These are phyloP conservation scores for Sclerotinia sclerotiorum DNA, from an alignment of 2,329 filamentous ascomycete genomes.

Conservation along the genomic window DNA sequence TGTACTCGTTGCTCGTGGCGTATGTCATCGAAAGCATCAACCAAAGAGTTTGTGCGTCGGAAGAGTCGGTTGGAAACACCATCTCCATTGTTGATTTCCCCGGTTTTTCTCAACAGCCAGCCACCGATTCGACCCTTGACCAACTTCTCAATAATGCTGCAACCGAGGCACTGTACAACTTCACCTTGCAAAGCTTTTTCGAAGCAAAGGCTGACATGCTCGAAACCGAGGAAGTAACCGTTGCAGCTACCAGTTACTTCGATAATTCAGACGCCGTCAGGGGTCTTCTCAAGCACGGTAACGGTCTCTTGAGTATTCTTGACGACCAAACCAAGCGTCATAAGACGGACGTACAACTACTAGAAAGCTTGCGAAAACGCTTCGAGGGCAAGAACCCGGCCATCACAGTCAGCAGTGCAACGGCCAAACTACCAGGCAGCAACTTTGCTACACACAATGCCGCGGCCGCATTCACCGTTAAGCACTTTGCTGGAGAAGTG, in stretches of 20 bases:
- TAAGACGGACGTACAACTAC: conserved; percentile 81
- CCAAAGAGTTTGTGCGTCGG: conserved; percentile 79
- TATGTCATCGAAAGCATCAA: conserved; percentile 94
- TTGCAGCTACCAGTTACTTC: conserved; percentile 92
- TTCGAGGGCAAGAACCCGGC: conserved; percentile 94
- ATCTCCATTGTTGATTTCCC: conserved; percentile 96
- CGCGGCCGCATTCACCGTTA: conserved; percentile 80
- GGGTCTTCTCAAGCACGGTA: conserved; percentile 86
- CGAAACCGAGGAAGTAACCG: conserved; percentile 88
- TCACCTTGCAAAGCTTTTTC: conserved; percentile 93
- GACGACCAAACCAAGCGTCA: conserved; percentile 94
- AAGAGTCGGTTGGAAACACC: conserved; percentile 89
- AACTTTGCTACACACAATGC: conserved; percentile 86
- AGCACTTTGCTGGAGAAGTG: conserved; percentile 94
- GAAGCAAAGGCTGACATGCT: conserved; percentile 90
- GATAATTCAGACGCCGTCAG: conserved; percentile 95
- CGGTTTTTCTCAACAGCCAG: conserved; percentile 82
- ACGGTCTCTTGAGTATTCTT: conserved; percentile 88
- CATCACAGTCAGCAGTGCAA: conserved; percentile 75
- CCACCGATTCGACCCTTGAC: conserved; percentile 82
- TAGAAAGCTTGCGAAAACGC: conserved; percentile 87
- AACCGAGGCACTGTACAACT: conserved; percentile 87
- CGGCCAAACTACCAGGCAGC: conserved; percentile 76
- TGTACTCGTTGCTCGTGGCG: conserved; percentile 91
- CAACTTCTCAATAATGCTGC: conserved; percentile 95